These are phyloP conservation scores for Lactuca sativa DNA, from an alignment of 129 eudicot genomes.

Conservation along the genomic window DNA sequence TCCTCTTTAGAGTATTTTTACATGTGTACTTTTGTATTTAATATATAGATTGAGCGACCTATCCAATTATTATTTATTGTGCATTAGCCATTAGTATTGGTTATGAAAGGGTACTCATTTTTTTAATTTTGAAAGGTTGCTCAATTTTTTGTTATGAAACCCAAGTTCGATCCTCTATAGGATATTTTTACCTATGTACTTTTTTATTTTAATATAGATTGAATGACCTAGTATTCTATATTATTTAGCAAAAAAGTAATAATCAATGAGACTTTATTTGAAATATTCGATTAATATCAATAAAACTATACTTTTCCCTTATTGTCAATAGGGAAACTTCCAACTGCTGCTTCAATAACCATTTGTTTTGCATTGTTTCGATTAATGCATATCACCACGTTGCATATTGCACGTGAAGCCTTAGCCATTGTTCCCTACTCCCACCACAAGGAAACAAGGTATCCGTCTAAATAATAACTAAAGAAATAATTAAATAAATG, in stretches of 20 bases:
- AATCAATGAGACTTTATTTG: neutral
- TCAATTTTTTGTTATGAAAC: too few relatives aligned
- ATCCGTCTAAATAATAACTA: neutral
- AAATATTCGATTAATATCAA: neutral
- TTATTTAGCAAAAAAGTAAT: neutral
- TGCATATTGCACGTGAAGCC: constrained; percentile 11
- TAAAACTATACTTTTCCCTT: neutral
- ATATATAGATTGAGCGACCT: too few relatives aligned
- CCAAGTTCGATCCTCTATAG: too few relatives aligned
- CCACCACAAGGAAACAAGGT: constrained; percentile 6
- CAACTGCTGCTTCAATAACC: neutral
- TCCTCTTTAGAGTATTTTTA: too few relatives aligned
- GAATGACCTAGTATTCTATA: neutral
- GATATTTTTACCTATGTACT: too few relatives aligned
- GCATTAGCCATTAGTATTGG: too few relatives aligned
- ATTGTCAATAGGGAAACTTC: constrained; percentile 3
- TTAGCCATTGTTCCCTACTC: constrained; percentile 11
- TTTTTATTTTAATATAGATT: too few relatives aligned
- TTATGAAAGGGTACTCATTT: too few relatives aligned
- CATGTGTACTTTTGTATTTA: too few relatives aligned
- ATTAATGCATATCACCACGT: constrained; percentile 6
- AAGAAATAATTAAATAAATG: too few relatives aligned
- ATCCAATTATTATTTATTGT: too few relatives aligned
- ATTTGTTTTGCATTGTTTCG: neutral
- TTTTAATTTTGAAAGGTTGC: too few relatives aligned